phyloP scores from a whole-genome alignment of 768 basidiomycete species.

The Jaapia argillacea region DNA sequence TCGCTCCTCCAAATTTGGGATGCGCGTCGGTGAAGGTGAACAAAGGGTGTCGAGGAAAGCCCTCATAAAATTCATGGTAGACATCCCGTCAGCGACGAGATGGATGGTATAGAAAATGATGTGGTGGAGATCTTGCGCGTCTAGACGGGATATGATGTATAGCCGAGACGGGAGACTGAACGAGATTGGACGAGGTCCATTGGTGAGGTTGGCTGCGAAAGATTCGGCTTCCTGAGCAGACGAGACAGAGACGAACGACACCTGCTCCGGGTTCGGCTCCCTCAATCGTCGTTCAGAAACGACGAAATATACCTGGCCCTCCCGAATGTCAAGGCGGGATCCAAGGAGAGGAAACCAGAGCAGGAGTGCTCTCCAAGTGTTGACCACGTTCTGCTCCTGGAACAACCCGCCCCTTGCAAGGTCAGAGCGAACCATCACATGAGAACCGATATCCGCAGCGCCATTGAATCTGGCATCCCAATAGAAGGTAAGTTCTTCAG shows the following conservation, averaged over 20 bases:
- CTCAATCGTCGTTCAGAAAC: constrained; percentile 22
- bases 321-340: constrained; percentile 23
- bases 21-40: constrained; percentile 10
- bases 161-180: constrained; percentile 30
- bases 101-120: constrained; percentile 36
- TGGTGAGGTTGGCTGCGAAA: constrained; percentile 17
- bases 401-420: constrained; percentile 18
- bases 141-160: constrained; percentile 29
- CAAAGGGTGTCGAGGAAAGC: constrained; percentile 35
- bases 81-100: constrained; percentile 38
- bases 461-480: constrained; percentile 14
- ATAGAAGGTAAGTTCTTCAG: constrained; percentile 12
- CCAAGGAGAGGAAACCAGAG: constrained; percentile 39
- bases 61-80: constrained; percentile 29
- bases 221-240: constrained; percentile 26
- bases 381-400: constrained; percentile 23
- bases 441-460: constrained; percentile 35
- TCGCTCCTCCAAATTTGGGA: constrained; percentile 22
- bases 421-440: no score
- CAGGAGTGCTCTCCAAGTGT: constrained; percentile 39
- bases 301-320: constrained; percentile 26
- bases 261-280: constrained; percentile 15
- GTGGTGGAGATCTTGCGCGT: constrained; percentile 26
- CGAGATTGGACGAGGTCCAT: constrained; percentile 30
- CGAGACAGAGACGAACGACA: constrained; percentile 19